Percentiles rank a stretch among this genome's conserved stretches.
phyloP scores from a whole-genome alignment of 1,284 basidiomycete species.

The Phylloboletellus chloephorus region DNA sequence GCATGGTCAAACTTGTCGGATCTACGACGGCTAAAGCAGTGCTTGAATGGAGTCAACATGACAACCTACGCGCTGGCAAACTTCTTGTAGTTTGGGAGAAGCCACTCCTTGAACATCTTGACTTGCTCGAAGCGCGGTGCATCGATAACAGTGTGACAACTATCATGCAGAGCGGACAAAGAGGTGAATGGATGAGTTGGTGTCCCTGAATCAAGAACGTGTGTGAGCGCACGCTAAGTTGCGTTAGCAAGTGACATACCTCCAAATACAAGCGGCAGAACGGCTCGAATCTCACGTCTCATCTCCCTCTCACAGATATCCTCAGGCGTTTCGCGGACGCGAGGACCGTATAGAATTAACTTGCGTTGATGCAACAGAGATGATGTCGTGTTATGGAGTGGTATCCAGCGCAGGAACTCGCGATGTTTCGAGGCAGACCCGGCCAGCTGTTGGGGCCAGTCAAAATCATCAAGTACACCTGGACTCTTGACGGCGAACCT shows the following conservation, averaged over 20 bases:
- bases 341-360: conserved; percentile 59
- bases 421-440: conserved; percentile 53
- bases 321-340: conserved; percentile 62
- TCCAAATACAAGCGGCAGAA: conserved; percentile 64
- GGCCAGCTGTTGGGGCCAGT: conserved; percentile 15
- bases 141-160: conserved; percentile 42
- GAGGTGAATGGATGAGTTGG: conserved; percentile 29
- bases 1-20: conserved; percentile 25
- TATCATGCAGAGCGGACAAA: conserved; percentile 37
- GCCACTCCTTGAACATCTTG: conserved; percentile 60
- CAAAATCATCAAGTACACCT: not conserved
- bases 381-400: conserved; percentile 51
- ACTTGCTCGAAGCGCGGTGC: conserved; percentile 69
- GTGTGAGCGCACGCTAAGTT: conserved; percentile 1
- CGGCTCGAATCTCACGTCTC: conserved; percentile 57
- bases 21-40: conserved; percentile 13
- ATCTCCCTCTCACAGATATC: conserved; percentile 62
- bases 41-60: not conserved
- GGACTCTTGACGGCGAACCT: conserved; percentile 35
- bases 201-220: conserved; percentile 27
- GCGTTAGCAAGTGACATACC: conserved; percentile 35
- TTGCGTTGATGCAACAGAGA: conserved; percentile 63
- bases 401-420: conserved; percentile 62
- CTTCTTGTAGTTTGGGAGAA: conserved; percentile 59
- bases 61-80: conserved; percentile 37